Evolutionary conservation across 163 green algal species (phyloP), one percentile per base, ranked within the genome.

Genomic region (Chlamydomonas reinhardtii): DNA sequence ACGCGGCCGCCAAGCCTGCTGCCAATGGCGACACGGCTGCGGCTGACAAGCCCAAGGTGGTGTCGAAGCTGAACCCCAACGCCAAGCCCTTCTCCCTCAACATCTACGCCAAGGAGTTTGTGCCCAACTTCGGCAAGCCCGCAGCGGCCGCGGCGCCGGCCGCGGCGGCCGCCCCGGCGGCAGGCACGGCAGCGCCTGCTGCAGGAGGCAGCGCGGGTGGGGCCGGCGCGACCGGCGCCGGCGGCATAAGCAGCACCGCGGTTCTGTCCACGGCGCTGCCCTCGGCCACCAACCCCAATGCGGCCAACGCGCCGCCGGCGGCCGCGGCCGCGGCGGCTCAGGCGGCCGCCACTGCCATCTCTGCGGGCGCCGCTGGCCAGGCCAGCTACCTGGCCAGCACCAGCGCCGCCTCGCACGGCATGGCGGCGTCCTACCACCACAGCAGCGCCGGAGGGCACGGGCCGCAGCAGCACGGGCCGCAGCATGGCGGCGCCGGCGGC

Each of bases 71-170:
- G 22, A 95, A 94, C 73, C 89, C 91, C 71, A 94, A 93, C 61
- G 92, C 92, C 31, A 94, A 94, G 84, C 74, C 91, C 31, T 95
- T 95, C 86, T 87, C 87, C 4, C 84, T 95, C 20, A 95, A 94
- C 87, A 79, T 92, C 52, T 92, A 93, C 34, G 92, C 92, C 0
- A 94, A 94, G 82, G 82, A 86, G 25, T 95, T 95, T 74, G 92
- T 94, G 35, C 91, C 91, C 20, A 69, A 61, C 66, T 72, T 78
- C 52, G 68, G 65, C 15, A 16, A 52, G 6, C 65, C 68, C 25
- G 20, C 86, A 17, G 31, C 65, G 59, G 48, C 34, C 11, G 27
- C 73, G 31, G 65, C 72, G 52, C 65, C 83, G 62, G 24, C 81
- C 59, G 65, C 84, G 15, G 24, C 69, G 34, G 70, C 79, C 19